Evolutionary conservation across 2,329 filamentous ascomycete genomes (phyloP).

Genomic region (Shiraia bambusicola): DNA sequence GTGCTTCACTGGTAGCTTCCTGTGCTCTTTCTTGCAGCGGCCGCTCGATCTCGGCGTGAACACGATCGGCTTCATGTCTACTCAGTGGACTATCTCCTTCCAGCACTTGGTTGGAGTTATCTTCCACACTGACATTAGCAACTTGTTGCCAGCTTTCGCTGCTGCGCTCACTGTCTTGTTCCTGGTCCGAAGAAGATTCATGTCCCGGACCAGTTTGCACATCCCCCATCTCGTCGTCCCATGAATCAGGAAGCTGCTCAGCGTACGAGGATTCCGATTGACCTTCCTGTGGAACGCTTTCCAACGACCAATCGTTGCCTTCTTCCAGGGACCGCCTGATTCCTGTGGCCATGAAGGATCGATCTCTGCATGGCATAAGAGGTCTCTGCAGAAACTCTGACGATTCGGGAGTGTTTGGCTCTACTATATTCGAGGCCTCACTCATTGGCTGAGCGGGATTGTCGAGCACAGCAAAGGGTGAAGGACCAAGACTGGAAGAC

Average conservation of each 20-base stretch:
- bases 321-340: conserved; percentile 53
- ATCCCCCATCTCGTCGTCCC: conserved; percentile 25
- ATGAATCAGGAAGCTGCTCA: conserved; percentile 20
- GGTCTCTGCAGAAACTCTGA: conserved; percentile 39
- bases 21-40: background rate
- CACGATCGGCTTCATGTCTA: conserved; percentile 32
- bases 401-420: conserved; percentile 5
- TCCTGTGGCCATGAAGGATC: conserved; percentile 49
- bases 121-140: conserved; percentile 28
- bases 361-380: conserved; percentile 50
- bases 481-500: background rate
- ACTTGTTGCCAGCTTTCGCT: conserved; percentile 47
- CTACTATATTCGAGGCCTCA: conserved; percentile 2
- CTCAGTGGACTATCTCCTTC: conserved; percentile 23
- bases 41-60: conserved; percentile 2
- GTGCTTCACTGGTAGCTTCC: background rate
- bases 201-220: conserved; percentile 4
- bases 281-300: conserved; percentile 18
- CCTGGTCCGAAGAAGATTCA: conserved; percentile 23
- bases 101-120: conserved; percentile 30
- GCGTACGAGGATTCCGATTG: conserved; percentile 2
- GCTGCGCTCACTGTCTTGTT: conserved; percentile 40
- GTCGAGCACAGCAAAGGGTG: conserved; percentile 5
- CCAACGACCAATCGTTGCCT: conserved; percentile 36
- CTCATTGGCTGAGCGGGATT: conserved; percentile 11